Percentiles rank a stretch among this genome's conserved stretches.
Conservation (phyloP, 805 yeast species). For the Sugiyamaella americana region DNA sequence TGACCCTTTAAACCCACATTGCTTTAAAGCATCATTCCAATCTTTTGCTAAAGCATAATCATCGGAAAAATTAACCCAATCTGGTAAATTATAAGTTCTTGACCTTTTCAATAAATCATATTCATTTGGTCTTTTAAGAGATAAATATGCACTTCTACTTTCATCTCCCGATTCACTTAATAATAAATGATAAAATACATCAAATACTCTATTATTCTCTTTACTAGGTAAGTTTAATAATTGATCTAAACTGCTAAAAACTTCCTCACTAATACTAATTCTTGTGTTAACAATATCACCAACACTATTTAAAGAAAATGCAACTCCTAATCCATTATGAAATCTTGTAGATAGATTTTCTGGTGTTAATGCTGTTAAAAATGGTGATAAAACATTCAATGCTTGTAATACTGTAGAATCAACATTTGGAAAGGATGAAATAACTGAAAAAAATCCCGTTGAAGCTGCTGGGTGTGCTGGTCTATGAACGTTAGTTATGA, state of each 20-base stretch:
- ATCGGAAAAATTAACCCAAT: conserved; percentile 34
- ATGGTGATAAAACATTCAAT: conserved; percentile 34
- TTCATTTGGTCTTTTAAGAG: conserved; percentile 26
- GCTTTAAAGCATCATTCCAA: conserved; percentile 35
- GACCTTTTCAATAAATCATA: conserved; percentile 29
- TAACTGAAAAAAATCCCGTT: conserved; percentile 28
- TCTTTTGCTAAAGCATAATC: conserved; percentile 36
- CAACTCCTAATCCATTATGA: conserved; percentile 32
- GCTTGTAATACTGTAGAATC: conserved; percentile 32
- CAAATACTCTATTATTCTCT: conserved; percentile 29
- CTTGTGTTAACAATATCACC: conserved; percentile 32
- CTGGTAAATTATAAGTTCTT: conserved; percentile 29
- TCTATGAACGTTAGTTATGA: conserved; percentile 8
- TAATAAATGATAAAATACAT: conserved; percentile 35
- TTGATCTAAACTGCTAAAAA: conserved; percentile 30
- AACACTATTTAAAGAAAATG: conserved; percentile 26
- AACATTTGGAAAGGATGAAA: conserved; percentile 32
- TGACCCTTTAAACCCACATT: conserved; percentile 32
- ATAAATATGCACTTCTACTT: conserved; percentile 26
- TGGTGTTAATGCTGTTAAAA: conserved; percentile 34
- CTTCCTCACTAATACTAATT: conserved; percentile 25
- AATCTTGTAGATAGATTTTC: conserved; percentile 29
- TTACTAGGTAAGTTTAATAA: conserved; percentile 26
- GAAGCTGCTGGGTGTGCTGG: conserved; percentile 29
- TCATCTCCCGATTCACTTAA: conserved; percentile 28